These are phyloP conservation scores for Sordariomycetes sp. DNA, from an alignment of 2,329 filamentous ascomycete genomes.

Conservation along the genomic window DNA sequence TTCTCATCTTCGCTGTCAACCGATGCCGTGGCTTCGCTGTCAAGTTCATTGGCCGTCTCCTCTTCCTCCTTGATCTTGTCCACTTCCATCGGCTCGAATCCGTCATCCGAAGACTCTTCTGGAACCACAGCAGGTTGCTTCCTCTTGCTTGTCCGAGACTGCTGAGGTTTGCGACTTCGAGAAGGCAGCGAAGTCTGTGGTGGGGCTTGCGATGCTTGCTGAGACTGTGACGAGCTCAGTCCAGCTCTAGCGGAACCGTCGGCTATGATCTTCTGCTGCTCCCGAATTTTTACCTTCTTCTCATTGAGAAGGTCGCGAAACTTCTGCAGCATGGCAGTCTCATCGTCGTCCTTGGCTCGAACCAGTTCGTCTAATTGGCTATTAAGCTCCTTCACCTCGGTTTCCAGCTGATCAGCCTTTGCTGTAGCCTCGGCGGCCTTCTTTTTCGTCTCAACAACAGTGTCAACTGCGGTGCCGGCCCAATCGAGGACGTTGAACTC, in stretches of 20 bases:
- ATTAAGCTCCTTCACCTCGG: conserved; percentile 48
- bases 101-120: conserved; percentile 34
- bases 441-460: conserved; percentile 32
- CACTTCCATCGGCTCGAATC: conserved; percentile 41
- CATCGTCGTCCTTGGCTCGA: conserved; percentile 55
- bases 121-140: conserved; percentile 28
- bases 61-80: conserved; percentile 27
- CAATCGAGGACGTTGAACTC: conserved; percentile 61
- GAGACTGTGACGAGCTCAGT: conserved; percentile 13
- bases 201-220: conserved; percentile 7
- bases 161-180: conserved; percentile 14
- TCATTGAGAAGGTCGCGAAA: conserved; percentile 64
- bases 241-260: conserved; percentile 6
- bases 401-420: conserved; percentile 38
- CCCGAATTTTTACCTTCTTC: conserved; percentile 71
- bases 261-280: conserved; percentile 56
- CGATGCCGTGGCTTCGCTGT: conserved; percentile 28
- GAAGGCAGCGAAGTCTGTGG: conserved; percentile 11
- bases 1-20: conserved; percentile 33
- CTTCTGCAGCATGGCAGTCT: conserved; percentile 57
- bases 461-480: conserved; percentile 50
- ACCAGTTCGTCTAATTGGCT: conserved; percentile 58
- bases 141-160: conserved; percentile 38
- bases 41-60: conserved; percentile 29
- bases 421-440: conserved; percentile 31